Evolutionary conservation across 345 rosid species (phyloP), one percentile per base, ranked within the genome.

Genomic region (Populus davidiana): DNA sequence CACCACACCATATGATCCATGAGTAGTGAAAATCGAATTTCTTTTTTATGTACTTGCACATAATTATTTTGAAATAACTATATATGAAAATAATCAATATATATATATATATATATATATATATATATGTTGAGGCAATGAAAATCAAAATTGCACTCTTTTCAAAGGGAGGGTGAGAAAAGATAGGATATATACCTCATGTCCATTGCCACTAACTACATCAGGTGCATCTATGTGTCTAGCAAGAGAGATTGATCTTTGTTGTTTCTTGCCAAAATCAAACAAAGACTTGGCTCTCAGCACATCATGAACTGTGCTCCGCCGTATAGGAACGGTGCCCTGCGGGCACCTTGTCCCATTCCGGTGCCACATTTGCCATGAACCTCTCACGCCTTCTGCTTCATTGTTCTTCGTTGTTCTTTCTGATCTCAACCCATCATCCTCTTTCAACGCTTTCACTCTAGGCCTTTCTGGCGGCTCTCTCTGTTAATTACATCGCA

Each of bases 231-330:
- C 93, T 18, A 87, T 13, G 14, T 83, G 93, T 79, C 83, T 74
- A 35, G 74, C 52, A 59, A 78, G 88, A 59, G 81, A 18, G 35
- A 70, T 21, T 9, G 67, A 61, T 3, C 54, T 64, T 63, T n/a
- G 79, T 76, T 81, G 90, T 77, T 91, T 91, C 85, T 91, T 93
- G 31, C 99, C 98, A 61, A 88, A 93, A 88, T 91, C 90, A 84
- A 91, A 93, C 80, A 93, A 72, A 84, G 99, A 96, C 90, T 77
- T 79, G 5, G 85, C 75, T 47, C 85, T 82, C 79, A 82, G 39
- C 35, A 82, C 82, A 44, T 82, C 85, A 36, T 71, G 49, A 8
- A 71, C 62, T 5, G 77, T 12, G 33, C 82, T 82, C 70, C 85
- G 81, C 49, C 85, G 79, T 59, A 82, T 35, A 0, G 85, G 85